A percentile compares a stretch with the other conserved stretches of the same genome.
phyloP scores from a whole-genome alignment of 306 rosid genomes.

The Cucumis cinereus region DNA sequence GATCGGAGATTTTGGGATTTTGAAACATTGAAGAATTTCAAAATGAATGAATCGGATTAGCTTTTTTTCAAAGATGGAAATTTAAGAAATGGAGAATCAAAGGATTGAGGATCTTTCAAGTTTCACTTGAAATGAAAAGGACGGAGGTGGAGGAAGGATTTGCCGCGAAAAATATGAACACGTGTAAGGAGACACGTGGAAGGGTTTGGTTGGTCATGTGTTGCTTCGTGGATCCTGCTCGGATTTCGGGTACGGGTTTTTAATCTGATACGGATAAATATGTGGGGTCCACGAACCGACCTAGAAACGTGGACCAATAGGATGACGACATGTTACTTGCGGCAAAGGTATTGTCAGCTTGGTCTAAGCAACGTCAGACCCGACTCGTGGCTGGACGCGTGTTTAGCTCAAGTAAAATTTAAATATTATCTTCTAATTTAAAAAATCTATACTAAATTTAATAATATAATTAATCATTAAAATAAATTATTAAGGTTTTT shows the following conservation, averaged over 20 bases:
- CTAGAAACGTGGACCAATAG: not conserved
- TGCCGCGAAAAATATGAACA: not conserved
- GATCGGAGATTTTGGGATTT: conserved; percentile 15
- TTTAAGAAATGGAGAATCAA: not conserved
- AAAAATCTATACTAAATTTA: not conserved
- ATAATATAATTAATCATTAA: not conserved
- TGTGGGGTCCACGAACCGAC: conserved; percentile 8
- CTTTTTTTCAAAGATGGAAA: not conserved
- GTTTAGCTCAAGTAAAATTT: not conserved
- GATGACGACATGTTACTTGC: not conserved
- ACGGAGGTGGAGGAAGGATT: not conserved
- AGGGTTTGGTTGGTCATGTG: not conserved
- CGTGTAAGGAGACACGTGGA: not conserved
- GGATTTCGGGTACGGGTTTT: not conserved
- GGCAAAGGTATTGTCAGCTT: conserved; percentile 5
- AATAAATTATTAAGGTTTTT: not conserved
- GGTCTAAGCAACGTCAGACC: conserved; percentile 3
- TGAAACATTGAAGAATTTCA: conserved; percentile 16
- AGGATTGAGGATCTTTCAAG: not conserved
- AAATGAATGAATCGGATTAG: too few species aligned
- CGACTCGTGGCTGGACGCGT: conserved; percentile 9
- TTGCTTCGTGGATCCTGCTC: conserved; percentile 2
- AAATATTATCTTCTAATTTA: not conserved
- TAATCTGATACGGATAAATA: not conserved
- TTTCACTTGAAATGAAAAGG: not conserved